These are phyloP conservation scores for Noccaea bulbosa DNA, from an alignment of 345 rosid species.

Conservation along the genomic window DNA sequence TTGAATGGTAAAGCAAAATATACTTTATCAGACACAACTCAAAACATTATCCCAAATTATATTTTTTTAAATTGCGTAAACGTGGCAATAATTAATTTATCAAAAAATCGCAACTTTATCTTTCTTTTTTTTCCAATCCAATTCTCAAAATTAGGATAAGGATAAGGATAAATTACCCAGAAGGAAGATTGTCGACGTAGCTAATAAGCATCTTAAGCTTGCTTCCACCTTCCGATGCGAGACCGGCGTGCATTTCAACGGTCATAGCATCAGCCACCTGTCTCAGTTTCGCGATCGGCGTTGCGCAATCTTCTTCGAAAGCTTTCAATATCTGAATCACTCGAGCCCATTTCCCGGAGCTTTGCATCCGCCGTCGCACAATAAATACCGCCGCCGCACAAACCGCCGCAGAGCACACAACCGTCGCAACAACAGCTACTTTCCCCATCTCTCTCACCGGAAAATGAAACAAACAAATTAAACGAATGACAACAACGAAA, in stretches of 20 bases:
- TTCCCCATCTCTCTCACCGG: constrained; percentile 44
- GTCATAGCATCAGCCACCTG: constrained; percentile 97
- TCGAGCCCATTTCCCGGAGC: constrained; percentile 67
- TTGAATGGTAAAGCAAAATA: constrained; percentile 26
- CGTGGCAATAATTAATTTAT: constrained; percentile 23
- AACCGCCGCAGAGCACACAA: constrained; percentile 54
- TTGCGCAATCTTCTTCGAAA: constrained; percentile 71
- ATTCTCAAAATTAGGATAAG: neutral
- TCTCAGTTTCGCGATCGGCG: constrained; percentile 70
- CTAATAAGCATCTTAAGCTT: constrained; percentile 93
- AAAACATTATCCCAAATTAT: constrained; percentile 19
- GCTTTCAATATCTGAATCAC: constrained; percentile 64
- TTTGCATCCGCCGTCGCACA: constrained; percentile 63
- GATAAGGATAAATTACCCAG: constrained; percentile 57
- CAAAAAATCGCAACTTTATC: constrained; percentile 10
- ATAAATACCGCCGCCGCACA: constrained; percentile 64
- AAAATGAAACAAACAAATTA: neutral
- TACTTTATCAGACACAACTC: constrained; percentile 10
- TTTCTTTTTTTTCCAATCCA: neutral
- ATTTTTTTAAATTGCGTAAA: neutral
- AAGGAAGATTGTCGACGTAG: constrained; percentile 92
- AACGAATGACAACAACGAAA: neutral
- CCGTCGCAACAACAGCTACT: constrained; percentile 56
- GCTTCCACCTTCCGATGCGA: constrained; percentile 88
- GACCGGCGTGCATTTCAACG: constrained; percentile 97